Base-by-base conservation (phyloP, 257 asterid genomes). In the Solanum raphanifolium region DNA sequence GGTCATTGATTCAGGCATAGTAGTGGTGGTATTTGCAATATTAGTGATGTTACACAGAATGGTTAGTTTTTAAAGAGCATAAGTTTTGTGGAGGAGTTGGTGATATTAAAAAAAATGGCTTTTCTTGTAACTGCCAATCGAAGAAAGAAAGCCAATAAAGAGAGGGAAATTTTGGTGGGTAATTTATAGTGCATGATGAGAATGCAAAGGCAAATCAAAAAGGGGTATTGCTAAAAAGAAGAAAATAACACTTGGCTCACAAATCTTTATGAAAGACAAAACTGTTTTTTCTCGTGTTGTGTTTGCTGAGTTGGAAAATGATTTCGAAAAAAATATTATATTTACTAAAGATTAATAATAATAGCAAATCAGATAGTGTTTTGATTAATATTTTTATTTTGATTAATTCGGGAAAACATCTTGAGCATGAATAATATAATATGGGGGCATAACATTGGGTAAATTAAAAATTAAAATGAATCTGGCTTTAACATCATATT, bases 81-180 rank as follows among this genome's bases (percentile, higher is more conserved):
- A 90, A 86, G 87, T 89, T 89, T 86, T 92, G 88, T 91, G 94
- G 86, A 83, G 90, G 84, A 39, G 84, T 90, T 62, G 88, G 88
- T 86, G 43, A 88, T 82, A 46, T 29, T 23, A 69, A 9, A 73
- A 73, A 73, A 38, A 39, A 43, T 5, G 60, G 91, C 32, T 87
- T 9, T 27, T 72, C 41, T 66, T 74, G 58, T 86, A 83, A 81
- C 71, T 87, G 65, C 84, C 87, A 81, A 76, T 29, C 11, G 68
- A 79, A 65, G 35, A 16, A 83, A 74, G 68, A 81, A 81, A 60
- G 65, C 34, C 75, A 85, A 43, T 27, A 1, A 11, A 36, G 0
- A 4, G 46, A 83, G 58, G n/a, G 23, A 85, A 58, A 86, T 21
- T 0, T 43, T 15, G 86, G 20, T 79, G 76, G 65, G 36, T 72